Evolutionary conservation across 2,329 filamentous ascomycete genomes (phyloP).

Genomic region (Thelonectria discophora): DNA sequence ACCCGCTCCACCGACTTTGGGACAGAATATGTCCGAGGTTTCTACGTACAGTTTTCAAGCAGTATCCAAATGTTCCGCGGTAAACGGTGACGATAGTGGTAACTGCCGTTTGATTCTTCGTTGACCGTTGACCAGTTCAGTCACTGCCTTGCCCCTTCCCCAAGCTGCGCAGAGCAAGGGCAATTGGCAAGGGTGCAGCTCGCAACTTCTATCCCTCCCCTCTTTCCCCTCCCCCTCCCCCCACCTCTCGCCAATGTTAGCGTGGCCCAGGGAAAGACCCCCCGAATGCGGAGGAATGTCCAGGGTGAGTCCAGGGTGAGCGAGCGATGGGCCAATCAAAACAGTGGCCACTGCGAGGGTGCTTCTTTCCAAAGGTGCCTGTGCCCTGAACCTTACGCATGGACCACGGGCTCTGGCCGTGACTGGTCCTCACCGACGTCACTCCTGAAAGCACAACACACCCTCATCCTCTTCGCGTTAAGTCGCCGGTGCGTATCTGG

Average conservation of each 20-base stretch:
- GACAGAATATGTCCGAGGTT: no score
- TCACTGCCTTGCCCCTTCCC: not conserved
- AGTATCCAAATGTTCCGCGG: no score
- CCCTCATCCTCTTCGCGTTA: not conserved
- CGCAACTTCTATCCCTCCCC: not conserved
- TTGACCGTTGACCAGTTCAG: not conserved
- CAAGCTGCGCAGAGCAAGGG: conserved; percentile 4
- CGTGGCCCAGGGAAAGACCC: not conserved
- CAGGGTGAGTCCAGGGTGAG: conserved; percentile 11
- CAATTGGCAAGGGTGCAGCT: conserved; percentile 8
- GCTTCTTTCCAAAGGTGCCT: conserved; percentile 1
- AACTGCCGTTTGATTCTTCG: not conserved
- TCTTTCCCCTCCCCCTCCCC: conserved; percentile 1
- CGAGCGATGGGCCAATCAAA: conserved; percentile 8
- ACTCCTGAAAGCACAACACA: conserved; percentile 23
- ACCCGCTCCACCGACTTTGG: not conserved
- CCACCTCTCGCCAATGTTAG: conserved; percentile 11
- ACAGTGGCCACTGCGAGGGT: conserved; percentile 5
- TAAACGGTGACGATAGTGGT: no score
- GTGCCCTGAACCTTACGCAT: not conserved
- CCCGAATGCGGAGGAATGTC: conserved; percentile 19
- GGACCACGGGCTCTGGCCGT: conserved; percentile 10
- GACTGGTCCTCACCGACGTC: conserved; percentile 35
- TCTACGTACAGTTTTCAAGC: no score
- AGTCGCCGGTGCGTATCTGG: not conserved